phyloP scores from a whole-genome alignment of 805 yeast genomes.

The Lachancea lanzarotensis region DNA sequence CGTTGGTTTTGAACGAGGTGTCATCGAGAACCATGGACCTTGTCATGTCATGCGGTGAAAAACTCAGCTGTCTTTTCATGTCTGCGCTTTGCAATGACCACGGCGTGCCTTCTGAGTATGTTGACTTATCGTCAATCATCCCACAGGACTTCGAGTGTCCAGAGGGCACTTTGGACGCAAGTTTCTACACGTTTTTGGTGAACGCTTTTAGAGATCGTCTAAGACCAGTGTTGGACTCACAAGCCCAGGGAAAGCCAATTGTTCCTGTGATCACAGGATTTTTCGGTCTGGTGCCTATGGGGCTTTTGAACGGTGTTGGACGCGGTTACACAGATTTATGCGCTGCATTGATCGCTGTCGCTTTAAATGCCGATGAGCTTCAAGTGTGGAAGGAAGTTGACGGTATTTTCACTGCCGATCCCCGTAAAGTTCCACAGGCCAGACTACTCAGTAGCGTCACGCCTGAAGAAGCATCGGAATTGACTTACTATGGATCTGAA shows the following conservation, averaged over 20 bases:
- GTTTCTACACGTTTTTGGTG: conserved; percentile 54
- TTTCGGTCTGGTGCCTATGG: conserved; percentile 95
- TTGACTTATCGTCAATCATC: conserved; percentile 71
- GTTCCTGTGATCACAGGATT: conserved; percentile 95
- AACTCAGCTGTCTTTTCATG: conserved; percentile 84
- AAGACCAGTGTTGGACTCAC: conserved; percentile 33
- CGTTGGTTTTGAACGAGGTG: conserved; percentile 87
- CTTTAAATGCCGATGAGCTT: conserved; percentile 82
- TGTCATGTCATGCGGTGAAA: conserved; percentile 91
- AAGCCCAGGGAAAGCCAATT: conserved; percentile 31
- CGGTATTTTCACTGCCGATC: conserved; percentile 98
- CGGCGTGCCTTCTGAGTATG: conserved; percentile 69
- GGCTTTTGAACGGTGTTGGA: conserved; percentile 86
- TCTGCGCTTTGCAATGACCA: conserved; percentile 75
- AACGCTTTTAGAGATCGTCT: conserved; percentile 46
- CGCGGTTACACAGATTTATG: conserved; percentile 97
- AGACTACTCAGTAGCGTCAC: conserved; percentile 80
- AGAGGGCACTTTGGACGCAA: conserved; percentile 54
- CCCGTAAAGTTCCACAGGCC: conserved; percentile 89
- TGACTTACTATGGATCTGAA: conserved; percentile 95
- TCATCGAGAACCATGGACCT: conserved; percentile 81
- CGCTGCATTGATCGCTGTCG: conserved; percentile 95
- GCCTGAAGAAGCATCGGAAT: conserved; percentile 97
- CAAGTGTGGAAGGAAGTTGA: conserved; percentile 99
- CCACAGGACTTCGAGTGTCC: conserved; percentile 53